A percentile compares a stretch with the other conserved stretches of the same genome.
phyloP scores from a whole-genome alignment of 2,329 filamentous ascomycete genomes.

The Colletotrichum falcatum region DNA sequence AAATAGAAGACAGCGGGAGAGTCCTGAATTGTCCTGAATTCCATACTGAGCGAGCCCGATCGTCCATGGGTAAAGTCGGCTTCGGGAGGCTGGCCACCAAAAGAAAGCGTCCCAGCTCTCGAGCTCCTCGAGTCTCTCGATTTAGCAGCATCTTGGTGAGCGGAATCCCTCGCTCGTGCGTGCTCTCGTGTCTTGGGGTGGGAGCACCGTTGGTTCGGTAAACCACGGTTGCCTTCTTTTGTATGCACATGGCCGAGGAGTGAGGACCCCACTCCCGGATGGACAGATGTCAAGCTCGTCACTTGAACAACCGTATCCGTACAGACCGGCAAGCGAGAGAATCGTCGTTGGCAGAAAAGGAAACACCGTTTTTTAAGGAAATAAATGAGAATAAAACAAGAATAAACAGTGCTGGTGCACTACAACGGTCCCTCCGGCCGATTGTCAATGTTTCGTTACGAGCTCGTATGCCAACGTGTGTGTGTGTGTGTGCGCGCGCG shows the following conservation, averaged over 20 bases:
- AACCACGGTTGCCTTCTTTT: slow-evolving; percentile 15
- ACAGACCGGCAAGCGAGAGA: slow-evolving; percentile 26
- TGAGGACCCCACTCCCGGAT: slow-evolving; percentile 27
- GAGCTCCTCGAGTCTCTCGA: slow-evolving; percentile 1
- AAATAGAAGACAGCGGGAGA: slow-evolving; percentile 31
- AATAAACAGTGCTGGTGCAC: slow-evolving; percentile 3
- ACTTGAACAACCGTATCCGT: slow-evolving; percentile 15
- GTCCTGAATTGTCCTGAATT: slow-evolving; percentile 38
- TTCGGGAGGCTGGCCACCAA: slow-evolving; percentile 26
- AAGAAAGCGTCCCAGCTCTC: neutral
- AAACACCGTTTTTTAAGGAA: too few relatives aligned
- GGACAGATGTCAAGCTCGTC: slow-evolving; percentile 18
- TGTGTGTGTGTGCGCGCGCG: too few relatives aligned
- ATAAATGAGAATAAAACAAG: too few relatives aligned
- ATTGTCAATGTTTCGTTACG: slow-evolving; percentile 23
- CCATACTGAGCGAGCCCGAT: slow-evolving; percentile 19
- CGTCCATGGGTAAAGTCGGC: slow-evolving; percentile 31
- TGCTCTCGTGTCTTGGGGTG: slow-evolving; percentile 9
- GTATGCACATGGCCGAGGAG: slow-evolving; percentile 22
- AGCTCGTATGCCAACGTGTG: slow-evolving; percentile 22
- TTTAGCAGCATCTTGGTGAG: slow-evolving; percentile 9
- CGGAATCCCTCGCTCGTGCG: slow-evolving; percentile 21
- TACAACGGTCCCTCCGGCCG: slow-evolving; percentile 9
- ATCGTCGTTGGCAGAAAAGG: slow-evolving; percentile 6
- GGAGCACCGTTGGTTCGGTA: slow-evolving; percentile 12